Evolutionary conservation across 306 rosid genomes (phyloP).

Genomic region (Senna tora): DNA sequence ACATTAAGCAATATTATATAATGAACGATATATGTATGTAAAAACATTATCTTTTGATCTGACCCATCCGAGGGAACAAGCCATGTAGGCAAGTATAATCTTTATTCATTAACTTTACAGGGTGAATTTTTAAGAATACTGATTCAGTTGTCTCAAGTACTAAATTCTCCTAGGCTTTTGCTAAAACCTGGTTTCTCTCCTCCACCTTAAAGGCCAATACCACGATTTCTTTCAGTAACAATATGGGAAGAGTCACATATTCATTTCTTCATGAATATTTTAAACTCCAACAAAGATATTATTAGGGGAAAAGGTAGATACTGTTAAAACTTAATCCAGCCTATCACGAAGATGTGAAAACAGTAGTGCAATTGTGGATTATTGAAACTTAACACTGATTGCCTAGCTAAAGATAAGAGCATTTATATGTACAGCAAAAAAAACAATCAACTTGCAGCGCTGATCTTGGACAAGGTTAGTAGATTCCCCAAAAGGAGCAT

Average conservation of each 20-base stretch:
- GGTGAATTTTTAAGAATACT: background rate
- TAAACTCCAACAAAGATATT: constrained; percentile 8
- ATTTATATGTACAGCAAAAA: too few relatives aligned
- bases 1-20: constrained; percentile 27
- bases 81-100: constrained; percentile 1
- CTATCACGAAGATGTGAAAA: background rate
- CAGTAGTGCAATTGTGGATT: background rate
- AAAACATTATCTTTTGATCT: background rate
- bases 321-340: background rate
- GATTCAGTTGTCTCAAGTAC: too few relatives aligned
- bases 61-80: constrained; percentile 28
- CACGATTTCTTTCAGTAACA: too few relatives aligned
- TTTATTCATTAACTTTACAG: constrained; percentile 7
- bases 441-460: too few relatives aligned
- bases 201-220: too few relatives aligned
- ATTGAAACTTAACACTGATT: constrained; percentile 22
- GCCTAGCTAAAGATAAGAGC: background rate
- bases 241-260: background rate
- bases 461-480: too few relatives aligned
- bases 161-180: too few relatives aligned
- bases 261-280: background rate
- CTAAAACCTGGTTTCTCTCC: too few relatives aligned
- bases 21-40: constrained; percentile 7
- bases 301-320: background rate
- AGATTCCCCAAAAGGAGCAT: too few relatives aligned